Evolutionary conservation across 495 filamentous ascomycete genomes (phyloP), one percentile per base, ranked within the genome.

Genomic region (Cryomyces minteri): DNA sequence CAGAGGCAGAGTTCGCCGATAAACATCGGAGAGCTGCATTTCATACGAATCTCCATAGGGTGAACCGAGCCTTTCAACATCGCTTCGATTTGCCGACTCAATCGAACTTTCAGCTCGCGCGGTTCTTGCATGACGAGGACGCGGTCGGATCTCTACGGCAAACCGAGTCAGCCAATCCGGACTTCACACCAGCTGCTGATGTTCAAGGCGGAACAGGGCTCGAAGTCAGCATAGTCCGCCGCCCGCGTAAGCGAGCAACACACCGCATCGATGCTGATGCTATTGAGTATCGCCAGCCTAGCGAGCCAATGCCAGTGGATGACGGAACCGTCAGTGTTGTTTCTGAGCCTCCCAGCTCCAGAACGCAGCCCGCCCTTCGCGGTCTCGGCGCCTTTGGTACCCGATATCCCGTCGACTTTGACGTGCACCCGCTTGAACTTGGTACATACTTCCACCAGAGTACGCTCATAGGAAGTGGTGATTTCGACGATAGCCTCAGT

Each of bases 361-460:
- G 12, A 34, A 34, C 5, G 12, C 5, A 43, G 32, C 53, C 47
- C 9, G 53, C 76, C 28, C 67, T 78, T 41, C 45, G 56, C 14
- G 72, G 79, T 5, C 58, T 84, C 5, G 73, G 67, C 2, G 69
- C 51, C 25, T 64, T 51, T 69, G 76, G 79, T 28, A 69, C 78
- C 7, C 65, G 67, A 25, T 94, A 92, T 54, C 71, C 82, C 0
- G 67, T 77, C 9, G 74, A 83, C 51, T 94, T 95, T 48, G 79
- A 82, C 43, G 59, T 86, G 31, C 67, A 64, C 37, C 79, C 84
- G 29, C 62, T 93, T 28, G 67, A 65, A 39, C 45, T 59, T 8
- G 83, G 80, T 0, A 79, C 77, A 1, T 90, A 70, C 58, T 90
- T 92, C 52, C 83, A 88, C 52, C 66, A 79, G 51, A 70, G 61